Percentiles rank a stretch among this genome's conserved stretches.
Evolutionary conservation across 208 protist genomes (phyloP).

Genomic region (Acanthamoeba lenticulata): DNA sequence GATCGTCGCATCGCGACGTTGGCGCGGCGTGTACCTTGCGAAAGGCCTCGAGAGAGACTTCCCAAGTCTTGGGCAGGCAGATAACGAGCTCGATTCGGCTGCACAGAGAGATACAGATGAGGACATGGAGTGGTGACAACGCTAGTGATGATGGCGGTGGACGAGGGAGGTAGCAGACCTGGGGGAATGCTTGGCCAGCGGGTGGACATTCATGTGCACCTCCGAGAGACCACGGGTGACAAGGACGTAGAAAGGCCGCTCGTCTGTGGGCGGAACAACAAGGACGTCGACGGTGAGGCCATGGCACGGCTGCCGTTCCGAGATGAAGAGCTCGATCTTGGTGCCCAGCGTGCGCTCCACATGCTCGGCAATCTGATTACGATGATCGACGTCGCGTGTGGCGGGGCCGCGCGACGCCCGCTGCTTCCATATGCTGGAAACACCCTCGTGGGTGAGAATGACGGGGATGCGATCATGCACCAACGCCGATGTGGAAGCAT

Average conservation of each 20-base stretch:
- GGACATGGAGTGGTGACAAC: too few species aligned
- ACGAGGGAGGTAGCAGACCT: neutral
- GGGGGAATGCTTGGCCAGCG: conserved; percentile 26
- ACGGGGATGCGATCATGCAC: conserved; percentile 17
- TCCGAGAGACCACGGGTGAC: conserved; percentile 44
- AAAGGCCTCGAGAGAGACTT: conserved; percentile 41
- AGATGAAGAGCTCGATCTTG: conserved; percentile 60
- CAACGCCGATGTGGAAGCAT: neutral
- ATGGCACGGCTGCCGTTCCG: conserved; percentile 40
- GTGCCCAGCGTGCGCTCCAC: conserved; percentile 47
- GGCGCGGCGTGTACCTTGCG: conserved; percentile 10
- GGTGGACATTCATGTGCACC: conserved; percentile 53
- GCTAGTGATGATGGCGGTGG: too few species aligned
- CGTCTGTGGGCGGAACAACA: conserved; percentile 41
- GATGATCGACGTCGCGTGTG: conserved; percentile 27
- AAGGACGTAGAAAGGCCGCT: conserved; percentile 47
- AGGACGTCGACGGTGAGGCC: conserved; percentile 46
- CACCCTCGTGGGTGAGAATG: conserved; percentile 48
- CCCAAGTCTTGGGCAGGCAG: conserved; percentile 45
- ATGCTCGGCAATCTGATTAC: conserved; percentile 43
- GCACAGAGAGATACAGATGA: neutral
- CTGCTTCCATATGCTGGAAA: conserved; percentile 43
- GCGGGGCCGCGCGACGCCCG: neutral
- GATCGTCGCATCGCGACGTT: too few species aligned
- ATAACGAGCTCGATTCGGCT: conserved; percentile 53